phyloP scores from a whole-genome alignment of 495 filamentous ascomycete genomes.

The Podospora pseudocomata region DNA sequence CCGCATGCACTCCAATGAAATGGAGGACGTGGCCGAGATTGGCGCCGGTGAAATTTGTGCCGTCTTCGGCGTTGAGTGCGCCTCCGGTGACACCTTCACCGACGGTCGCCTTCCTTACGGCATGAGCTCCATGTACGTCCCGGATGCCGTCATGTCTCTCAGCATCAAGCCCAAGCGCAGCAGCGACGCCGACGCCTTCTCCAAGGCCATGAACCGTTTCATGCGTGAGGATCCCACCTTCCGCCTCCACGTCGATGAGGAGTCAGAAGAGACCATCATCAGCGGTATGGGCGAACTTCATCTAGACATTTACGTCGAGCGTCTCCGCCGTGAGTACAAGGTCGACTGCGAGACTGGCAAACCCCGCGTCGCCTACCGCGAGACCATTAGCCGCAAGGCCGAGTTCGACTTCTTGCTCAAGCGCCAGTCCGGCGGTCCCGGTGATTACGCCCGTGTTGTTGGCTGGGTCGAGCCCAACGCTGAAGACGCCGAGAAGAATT shows the following conservation, averaged over 20 bases:
- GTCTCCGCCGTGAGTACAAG: slow-evolving; percentile 95
- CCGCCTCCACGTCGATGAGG: slow-evolving; percentile 84
- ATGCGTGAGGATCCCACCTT: slow-evolving; percentile 98
- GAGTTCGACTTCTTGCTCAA: slow-evolving; percentile 91
- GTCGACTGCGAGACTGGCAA: slow-evolving; percentile 94
- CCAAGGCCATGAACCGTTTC: slow-evolving; percentile 98
- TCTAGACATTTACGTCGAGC: slow-evolving; percentile 96
- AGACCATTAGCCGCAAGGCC: slow-evolving; percentile 75
- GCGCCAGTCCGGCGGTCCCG: slow-evolving; percentile 94
- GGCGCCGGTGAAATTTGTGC: slow-evolving; percentile 97
- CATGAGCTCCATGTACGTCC: slow-evolving; percentile 99
- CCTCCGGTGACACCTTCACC: slow-evolving; percentile 97
- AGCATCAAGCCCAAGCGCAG: slow-evolving; percentile 95
- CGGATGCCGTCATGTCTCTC: slow-evolving; percentile 95
- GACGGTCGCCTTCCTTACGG: slow-evolving; percentile 89
- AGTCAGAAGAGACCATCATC: slow-evolving; percentile 94
- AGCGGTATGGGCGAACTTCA: slow-evolving; percentile 98
- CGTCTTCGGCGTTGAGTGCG: slow-evolving; percentile 97
- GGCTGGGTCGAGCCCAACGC: slow-evolving; percentile 89
- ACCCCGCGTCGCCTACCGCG: slow-evolving; percentile 95
- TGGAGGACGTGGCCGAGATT: slow-evolving; percentile 93
- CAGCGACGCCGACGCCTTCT: slow-evolving; percentile 92
- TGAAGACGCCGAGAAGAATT: slow-evolving; percentile 63
- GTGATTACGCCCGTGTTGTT: slow-evolving; percentile 90
- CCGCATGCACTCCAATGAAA: slow-evolving; percentile 99